These are phyloP conservation scores for Casuarina cunninghamiana DNA, from an alignment of 306 rosid genomes.

Conservation along the genomic window DNA sequence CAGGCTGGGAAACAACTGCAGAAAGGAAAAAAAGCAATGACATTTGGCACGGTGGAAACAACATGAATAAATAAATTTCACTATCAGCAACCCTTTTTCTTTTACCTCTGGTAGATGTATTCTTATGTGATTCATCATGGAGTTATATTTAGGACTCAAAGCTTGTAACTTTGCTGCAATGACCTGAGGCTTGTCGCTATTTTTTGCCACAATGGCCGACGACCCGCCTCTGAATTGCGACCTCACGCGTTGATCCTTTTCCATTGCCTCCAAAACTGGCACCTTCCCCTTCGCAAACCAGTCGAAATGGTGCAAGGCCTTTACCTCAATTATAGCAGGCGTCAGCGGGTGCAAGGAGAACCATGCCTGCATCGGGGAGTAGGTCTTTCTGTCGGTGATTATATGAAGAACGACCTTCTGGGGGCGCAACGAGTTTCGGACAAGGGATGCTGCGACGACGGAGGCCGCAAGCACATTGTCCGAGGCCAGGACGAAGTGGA, in stretches of 20 bases:
- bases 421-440: constrained; percentile 68
- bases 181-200: constrained; percentile 74
- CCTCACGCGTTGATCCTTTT: constrained; percentile 85
- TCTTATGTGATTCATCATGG: constrained; percentile 94
- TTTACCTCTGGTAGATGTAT: constrained; percentile 96
- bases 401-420: constrained; percentile 75
- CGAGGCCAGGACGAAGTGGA: constrained; percentile 90
- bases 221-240: constrained; percentile 93
- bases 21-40: constrained; percentile 2
- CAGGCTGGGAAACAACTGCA: constrained; percentile 93
- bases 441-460: constrained; percentile 85
- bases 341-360: constrained; percentile 80
- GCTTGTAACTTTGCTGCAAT: constrained; percentile 96
- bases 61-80: not conserved
- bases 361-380: constrained; percentile 99
- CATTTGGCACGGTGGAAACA: constrained; percentile 24
- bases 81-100: not conserved
- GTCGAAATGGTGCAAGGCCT: constrained; percentile 97
- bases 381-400: constrained; percentile 89
- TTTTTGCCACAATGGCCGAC: constrained; percentile 76
- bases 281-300: constrained; percentile 95
- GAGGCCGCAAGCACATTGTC: constrained; percentile 94
- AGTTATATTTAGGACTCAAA: constrained; percentile 95
- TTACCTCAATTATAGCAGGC: constrained; percentile 95
- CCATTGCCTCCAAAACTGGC: constrained; percentile 98